Evolutionary conservation across 805 yeast genomes (phyloP).

Genomic region (Dipodascopsis uninucleata): DNA sequence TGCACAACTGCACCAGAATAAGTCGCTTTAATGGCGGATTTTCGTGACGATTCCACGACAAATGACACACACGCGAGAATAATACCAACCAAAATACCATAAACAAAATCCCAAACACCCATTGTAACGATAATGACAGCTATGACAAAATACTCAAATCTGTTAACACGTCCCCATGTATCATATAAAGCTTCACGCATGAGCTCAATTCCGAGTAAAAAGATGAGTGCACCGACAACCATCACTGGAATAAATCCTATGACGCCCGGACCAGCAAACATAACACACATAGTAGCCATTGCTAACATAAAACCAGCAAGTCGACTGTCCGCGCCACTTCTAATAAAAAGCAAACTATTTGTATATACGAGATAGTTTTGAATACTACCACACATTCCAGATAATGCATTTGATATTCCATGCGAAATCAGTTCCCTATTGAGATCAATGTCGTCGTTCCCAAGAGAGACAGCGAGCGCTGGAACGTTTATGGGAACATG

Average conservation of each 20-base stretch:
- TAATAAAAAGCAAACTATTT: conserved; percentile 82
- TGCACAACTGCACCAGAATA: conserved; percentile 86
- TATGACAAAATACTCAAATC: conserved; percentile 80
- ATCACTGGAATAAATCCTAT: conserved; percentile 92
- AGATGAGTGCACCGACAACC: conserved; percentile 91
- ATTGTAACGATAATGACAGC: conserved; percentile 82
- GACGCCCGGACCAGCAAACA: conserved; percentile 87
- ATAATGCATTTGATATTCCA: conserved; percentile 81
- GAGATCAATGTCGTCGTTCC: conserved; percentile 75
- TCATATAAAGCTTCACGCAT: conserved; percentile 82
- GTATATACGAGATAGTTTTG: conserved; percentile 92
- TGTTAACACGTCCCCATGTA: conserved; percentile 69
- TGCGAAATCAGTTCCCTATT: conserved; percentile 93
- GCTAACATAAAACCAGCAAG: conserved; percentile 89
- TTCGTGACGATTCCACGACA: conserved; percentile 84
- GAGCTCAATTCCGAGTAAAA: conserved; percentile 84
- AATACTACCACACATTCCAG: conserved; percentile 82
- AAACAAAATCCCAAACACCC: conserved; percentile 95
- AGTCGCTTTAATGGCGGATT: conserved; percentile 74
- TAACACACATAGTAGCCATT: conserved; percentile 68
- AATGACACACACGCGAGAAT: conserved; percentile 90
- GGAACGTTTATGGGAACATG: conserved; percentile 99
- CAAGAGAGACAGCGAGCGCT: conserved; percentile 86
- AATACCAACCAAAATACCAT: conserved; percentile 87
- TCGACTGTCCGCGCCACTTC: conserved; percentile 91